phyloP scores from a whole-genome alignment of 345 rosid genomes.

The Angophora floribunda region DNA sequence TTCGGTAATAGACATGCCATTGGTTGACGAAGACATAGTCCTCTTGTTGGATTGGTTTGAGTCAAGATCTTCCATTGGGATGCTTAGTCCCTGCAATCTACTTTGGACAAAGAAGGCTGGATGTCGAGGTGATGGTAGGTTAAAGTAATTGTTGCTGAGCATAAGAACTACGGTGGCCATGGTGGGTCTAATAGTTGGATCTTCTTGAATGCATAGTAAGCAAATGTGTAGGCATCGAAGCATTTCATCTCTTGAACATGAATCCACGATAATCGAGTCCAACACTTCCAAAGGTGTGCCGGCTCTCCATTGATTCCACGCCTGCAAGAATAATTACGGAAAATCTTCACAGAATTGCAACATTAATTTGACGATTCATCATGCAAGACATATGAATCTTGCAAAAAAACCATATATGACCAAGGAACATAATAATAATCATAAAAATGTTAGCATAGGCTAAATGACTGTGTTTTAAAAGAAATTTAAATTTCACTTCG shows the following conservation, averaged over 20 bases:
- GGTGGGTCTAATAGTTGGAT: background rate
- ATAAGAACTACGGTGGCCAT: background rate
- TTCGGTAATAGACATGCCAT: constrained; percentile 20
- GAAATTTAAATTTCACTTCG: no score
- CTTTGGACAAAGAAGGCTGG: background rate
- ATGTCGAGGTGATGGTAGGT: background rate
- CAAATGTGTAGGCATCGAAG: background rate
- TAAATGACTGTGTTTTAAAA: background rate
- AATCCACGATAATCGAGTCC: background rate
- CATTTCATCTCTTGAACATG: background rate
- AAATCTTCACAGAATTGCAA: background rate
- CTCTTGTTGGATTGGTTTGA: background rate
- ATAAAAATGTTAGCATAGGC: background rate
- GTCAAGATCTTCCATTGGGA: background rate
- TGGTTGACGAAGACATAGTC: constrained; percentile 11
- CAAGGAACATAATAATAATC: background rate
- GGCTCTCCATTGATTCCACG: background rate
- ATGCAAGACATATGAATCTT: background rate
- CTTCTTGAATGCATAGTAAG: background rate
- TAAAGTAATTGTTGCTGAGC: background rate
- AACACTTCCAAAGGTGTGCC: background rate
- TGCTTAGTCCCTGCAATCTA: background rate
- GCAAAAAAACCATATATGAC: no score
- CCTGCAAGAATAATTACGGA: background rate
- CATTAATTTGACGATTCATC: background rate